Base-by-base conservation (phyloP, 805 yeast species). In the Wickerhamomyces silvicola region DNA sequence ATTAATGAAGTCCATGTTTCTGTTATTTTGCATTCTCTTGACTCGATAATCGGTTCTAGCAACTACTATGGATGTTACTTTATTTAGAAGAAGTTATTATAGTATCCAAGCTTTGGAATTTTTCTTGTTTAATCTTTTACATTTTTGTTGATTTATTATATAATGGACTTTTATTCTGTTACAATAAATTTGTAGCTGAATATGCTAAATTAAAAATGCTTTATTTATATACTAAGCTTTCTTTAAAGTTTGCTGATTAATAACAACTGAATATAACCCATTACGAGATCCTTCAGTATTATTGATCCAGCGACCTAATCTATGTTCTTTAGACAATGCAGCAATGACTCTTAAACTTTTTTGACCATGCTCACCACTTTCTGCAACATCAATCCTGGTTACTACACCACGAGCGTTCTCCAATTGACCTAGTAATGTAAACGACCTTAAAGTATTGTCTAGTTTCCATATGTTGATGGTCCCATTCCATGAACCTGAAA, bases 401-500 rank as follows among this genome's bases (percentile, higher is more conserved):
- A 82, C 81, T 15, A 78, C 66, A 27, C 97, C 97, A 37, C 68
- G 70, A 35, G 81, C 79, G 21, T 70, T 68, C 3, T 65, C 54
- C 15, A 88, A 49, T 18, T 68, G 66, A 12, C 81, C 83, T 9
- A 84, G 40, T 7, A 64, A 53, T 21, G 57, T 61, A 53, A 90
- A 81, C 21, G 66, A 60, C 46, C 94, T 71, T 46, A 79, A 52
- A 31, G 74, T 78, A 30, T 72, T 78, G 30, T 69, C 71, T 18
- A 90, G 54, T 50, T 74, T 73, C 97, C 97, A 92, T 28, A 86
- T 68, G 38, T 71, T 75, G 33, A 92, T 56, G 7, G 66, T 54
- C 4, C 97, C 97, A 50, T 76, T 72, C 79, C 85, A 82, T 3
- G 97, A 88, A 1, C 98, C 98, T 10, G 86, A 75, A 27, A 90